Evolutionary conservation across 345 rosid species (phyloP).

Genomic region (Abelmoschus esculentus): DNA sequence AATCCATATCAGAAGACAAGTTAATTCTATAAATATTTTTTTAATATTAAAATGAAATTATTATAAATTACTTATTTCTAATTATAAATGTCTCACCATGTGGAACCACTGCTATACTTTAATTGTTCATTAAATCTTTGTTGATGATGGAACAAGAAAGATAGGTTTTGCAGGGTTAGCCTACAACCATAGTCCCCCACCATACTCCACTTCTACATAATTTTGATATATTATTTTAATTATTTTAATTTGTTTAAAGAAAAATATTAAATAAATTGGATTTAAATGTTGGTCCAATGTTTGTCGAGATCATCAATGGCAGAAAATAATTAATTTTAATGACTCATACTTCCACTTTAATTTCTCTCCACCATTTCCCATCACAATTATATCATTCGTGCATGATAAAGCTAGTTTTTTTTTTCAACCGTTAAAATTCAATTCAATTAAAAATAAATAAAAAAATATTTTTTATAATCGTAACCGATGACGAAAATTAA

Average conservation of each 20-base stretch:
- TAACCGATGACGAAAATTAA: too few species aligned
- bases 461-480: too few species aligned
- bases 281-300: constrained; percentile 9
- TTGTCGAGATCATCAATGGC: background rate
- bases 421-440: too few species aligned
- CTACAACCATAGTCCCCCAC: background rate
- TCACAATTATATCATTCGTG: background rate
- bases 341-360: constrained; percentile 16
- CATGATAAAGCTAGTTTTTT: background rate
- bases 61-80: background rate
- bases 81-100: background rate
- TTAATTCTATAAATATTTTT: too few species aligned
- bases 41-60: too few species aligned
- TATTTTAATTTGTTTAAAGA: background rate
- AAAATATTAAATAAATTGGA: background rate
- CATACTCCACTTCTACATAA: background rate
- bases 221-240: background rate
- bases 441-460: too few species aligned
- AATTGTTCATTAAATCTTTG: background rate
- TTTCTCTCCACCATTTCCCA: background rate
- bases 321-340: background rate
- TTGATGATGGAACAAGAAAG: background rate
- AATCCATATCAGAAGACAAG: too few species aligned
- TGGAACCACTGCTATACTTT: background rate
- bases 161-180: background rate